Evolutionary conservation across 129 eudicot species (phyloP).

Genomic region (Gnaphalium uliginosum): DNA sequence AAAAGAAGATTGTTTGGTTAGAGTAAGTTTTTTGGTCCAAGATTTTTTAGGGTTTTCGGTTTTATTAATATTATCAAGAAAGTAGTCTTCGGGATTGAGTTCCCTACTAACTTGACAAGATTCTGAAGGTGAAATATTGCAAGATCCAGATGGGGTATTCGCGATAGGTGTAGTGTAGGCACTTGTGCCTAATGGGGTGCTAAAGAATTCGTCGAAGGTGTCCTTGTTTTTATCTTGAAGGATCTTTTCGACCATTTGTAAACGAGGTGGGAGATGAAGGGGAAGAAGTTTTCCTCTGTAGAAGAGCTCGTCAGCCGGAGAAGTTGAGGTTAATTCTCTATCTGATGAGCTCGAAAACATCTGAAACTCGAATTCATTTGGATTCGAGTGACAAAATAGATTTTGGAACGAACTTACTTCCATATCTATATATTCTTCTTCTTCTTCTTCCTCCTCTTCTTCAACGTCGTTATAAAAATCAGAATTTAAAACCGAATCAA

Average conservation of each 20-base stretch:
- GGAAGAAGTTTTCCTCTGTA: constrained; percentile 96
- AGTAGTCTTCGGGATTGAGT: constrained; percentile 66
- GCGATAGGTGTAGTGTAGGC: constrained; percentile 43
- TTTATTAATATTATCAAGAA: constrained; percentile 33
- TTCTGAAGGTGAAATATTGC: constrained; percentile 68
- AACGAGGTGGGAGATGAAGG: constrained; percentile 77
- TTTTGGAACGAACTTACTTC: constrained; percentile 52
- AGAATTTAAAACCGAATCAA: constrained; percentile 33
- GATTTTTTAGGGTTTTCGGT: constrained; percentile 53
- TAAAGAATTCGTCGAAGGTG: constrained; percentile 47
- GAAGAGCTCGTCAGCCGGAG: constrained; percentile 94
- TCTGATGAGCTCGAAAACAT: constrained; percentile 73
- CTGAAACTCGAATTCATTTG: constrained; percentile 77
- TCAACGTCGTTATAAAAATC: constrained; percentile 11
- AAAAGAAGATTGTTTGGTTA: constrained; percentile 52
- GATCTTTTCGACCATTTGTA: constrained; percentile 73
- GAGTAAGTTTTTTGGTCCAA: constrained; percentile 67
- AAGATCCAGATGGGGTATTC: constrained; percentile 77
- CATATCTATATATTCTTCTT: constrained; percentile 86
- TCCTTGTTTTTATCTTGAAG: constrained; percentile 46
- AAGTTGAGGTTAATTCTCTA: constrained; percentile 57
- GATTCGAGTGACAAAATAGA: constrained; percentile 38
- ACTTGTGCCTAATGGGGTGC: constrained; percentile 58
- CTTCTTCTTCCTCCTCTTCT: constrained; percentile 28
- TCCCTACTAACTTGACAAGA: constrained; percentile 85